These are phyloP conservation scores for Viola pubescens DNA, from an alignment of 441 rosid genomes.

Conservation along the genomic window DNA sequence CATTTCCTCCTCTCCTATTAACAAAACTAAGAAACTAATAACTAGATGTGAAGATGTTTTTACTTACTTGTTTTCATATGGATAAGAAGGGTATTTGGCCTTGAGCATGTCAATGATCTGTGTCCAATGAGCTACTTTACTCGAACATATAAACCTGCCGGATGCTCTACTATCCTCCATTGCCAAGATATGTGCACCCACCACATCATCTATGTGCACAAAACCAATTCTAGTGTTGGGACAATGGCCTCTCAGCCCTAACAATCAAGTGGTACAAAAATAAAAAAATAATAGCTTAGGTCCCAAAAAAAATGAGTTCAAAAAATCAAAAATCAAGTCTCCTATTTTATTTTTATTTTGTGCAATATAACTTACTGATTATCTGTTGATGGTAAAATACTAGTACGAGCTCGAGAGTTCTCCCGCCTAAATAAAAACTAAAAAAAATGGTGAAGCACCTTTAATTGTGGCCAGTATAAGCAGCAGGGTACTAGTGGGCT, in stretches of 20 bases:
- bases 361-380: neutral
- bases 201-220: conserved; percentile 71
- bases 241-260: conserved; percentile 49
- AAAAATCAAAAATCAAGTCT: too few species aligned
- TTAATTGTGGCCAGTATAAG: conserved; percentile 35
- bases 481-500: conserved; percentile 60
- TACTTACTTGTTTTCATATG: conserved; percentile 51
- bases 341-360: neutral
- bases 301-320: too few species aligned
- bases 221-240: conserved; percentile 62
- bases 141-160: conserved; percentile 62
- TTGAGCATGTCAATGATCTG: conserved; percentile 54
- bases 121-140: conserved; percentile 71
- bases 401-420: neutral
- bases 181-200: conserved; percentile 54
- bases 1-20: too few species aligned
- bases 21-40: too few species aligned
- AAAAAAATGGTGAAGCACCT: conserved; percentile 30
- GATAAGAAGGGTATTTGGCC: conserved; percentile 57
- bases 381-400: too few species aligned
- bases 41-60: neutral
- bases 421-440: neutral
- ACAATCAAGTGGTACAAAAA: neutral
- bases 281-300: neutral
- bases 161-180: conserved; percentile 63